Evolutionary conservation across 352 stramenopile species (phyloP).

Genomic region (Pythium volutum): DNA sequence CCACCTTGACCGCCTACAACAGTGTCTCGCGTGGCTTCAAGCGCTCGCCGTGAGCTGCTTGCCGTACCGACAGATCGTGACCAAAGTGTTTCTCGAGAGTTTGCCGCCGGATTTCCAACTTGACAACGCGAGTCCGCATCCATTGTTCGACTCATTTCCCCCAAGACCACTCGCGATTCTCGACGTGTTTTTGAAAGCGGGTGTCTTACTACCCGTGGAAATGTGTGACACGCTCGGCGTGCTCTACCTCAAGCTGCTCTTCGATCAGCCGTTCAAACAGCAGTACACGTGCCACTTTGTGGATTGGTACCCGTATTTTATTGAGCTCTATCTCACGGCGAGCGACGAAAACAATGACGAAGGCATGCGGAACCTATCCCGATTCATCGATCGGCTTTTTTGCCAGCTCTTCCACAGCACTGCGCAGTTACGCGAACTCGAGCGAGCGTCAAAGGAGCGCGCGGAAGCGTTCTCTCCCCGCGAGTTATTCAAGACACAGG

Average conservation of each 20-base stretch:
- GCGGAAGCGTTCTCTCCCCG: constrained; percentile 4
- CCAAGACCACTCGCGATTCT: constrained; percentile 36
- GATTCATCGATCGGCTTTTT: constrained; percentile 82
- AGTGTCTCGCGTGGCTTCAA: constrained; percentile 65
- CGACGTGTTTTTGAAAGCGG: constrained; percentile 70
- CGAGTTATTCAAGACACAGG: neutral
- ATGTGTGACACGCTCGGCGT: constrained; percentile 76
- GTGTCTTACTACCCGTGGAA: constrained; percentile 66
- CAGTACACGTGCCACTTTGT: constrained; percentile 81
- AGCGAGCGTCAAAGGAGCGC: constrained; percentile 36
- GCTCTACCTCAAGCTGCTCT: constrained; percentile 77
- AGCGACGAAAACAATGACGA: constrained; percentile 75
- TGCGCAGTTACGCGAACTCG: constrained; percentile 65
- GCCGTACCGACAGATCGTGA: constrained; percentile 61
- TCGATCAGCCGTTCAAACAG: constrained; percentile 80
- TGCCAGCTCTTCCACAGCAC: constrained; percentile 85
- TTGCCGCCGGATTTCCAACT: constrained; percentile 42
- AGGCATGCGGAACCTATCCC: constrained; percentile 68
- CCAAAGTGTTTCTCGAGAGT: constrained; percentile 50
- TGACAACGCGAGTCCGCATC: neutral
- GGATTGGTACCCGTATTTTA: constrained; percentile 78
- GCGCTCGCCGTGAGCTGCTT: constrained; percentile 71
- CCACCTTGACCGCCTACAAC: constrained; percentile 53
- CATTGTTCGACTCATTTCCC: constrained; percentile 5
- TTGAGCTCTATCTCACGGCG: constrained; percentile 60